A percentile compares a stretch with the other conserved stretches of the same genome.
These are phyloP conservation scores for Mycena sp. DNA, from an alignment of 1,284 basidiomycete species.

Conservation along the genomic window DNA sequence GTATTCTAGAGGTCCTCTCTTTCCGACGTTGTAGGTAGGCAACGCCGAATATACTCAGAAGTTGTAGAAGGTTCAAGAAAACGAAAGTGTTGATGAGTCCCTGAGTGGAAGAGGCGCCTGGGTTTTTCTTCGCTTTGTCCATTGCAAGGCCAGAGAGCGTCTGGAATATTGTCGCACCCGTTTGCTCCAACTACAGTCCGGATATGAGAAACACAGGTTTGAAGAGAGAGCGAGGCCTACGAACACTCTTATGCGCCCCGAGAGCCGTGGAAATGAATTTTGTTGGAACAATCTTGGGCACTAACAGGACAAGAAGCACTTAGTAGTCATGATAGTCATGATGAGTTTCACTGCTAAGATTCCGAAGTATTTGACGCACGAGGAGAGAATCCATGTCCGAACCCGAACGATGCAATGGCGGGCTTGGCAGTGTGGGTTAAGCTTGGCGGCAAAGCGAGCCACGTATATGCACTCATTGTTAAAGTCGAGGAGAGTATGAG, in stretches of 20 bases:
- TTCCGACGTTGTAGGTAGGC: slow-evolving; percentile 54
- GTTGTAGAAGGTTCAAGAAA: slow-evolving; percentile 66
- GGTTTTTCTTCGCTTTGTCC: slow-evolving; percentile 52
- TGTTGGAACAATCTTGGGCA: slow-evolving; percentile 74
- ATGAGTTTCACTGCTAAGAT: slow-evolving; percentile 5
- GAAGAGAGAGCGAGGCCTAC: slow-evolving; percentile 38
- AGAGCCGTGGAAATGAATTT: slow-evolving; percentile 83
- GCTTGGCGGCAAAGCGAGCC: slow-evolving; percentile 69
- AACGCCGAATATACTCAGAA: slow-evolving; percentile 59
- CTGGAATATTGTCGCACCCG: slow-evolving; percentile 75
- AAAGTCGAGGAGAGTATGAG: slow-evolving; percentile 69
- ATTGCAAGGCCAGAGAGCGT: slow-evolving; percentile 73
- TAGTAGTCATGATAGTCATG: slow-evolving; percentile 14
- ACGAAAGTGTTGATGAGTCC: slow-evolving; percentile 68
- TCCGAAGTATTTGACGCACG: slow-evolving; percentile 51
- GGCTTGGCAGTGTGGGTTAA: slow-evolving; percentile 68
- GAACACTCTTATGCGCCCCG: slow-evolving; percentile 81
- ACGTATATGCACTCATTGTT: slow-evolving; percentile 70
- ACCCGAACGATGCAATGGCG: slow-evolving; percentile 68
- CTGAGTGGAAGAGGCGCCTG: slow-evolving; percentile 51
- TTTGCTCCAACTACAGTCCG: slow-evolving; percentile 69
- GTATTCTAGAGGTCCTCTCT: slow-evolving; percentile 31
- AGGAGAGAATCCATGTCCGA: slow-evolving; percentile 80
- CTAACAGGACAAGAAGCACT: slow-evolving; percentile 80
- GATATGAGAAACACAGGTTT: neutral